Evolutionary conservation across 352 stramenopile species (phyloP), one percentile per base, ranked within the genome.

Genomic region (Phytophthora agathidicida): DNA sequence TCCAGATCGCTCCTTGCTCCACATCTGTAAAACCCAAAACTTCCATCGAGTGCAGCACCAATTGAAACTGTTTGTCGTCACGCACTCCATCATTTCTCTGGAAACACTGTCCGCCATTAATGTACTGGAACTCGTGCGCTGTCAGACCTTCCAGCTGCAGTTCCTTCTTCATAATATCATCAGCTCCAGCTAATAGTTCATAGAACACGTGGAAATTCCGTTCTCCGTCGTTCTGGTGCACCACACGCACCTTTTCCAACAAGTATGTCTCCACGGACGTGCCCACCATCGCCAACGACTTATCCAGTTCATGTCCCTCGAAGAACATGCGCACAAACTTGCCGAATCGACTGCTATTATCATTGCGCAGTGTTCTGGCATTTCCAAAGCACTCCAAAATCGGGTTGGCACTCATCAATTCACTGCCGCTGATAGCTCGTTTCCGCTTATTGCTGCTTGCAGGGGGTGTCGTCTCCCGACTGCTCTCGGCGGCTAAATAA

Each of bases 291-390:
- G 24, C 73, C 68, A 72, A 59, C 44, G 48, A 77, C 31, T 69
- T 41, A 22, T 57, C 56, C 52, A 60, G 35, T 16, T 59, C 64
- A 22, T 67, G 68, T 17, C 63, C 62, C 5, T 67, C 83, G 56
- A 96, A 96, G 49, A 89, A 85, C 79, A 96, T 87, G 39, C 89
- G 82, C 50, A 97, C 90, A 45, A 92, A 96, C 60, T 96, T 96
- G 20, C 85, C 85, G 53, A 94, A 94, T 11, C 85, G 84, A 75
- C 82, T 93, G 26, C 80, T 91, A 53, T 94, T 94, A 68, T 94
- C 73, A 44, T 94, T 94, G 11, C 85, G 71, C 22, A 89, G 60
- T 14, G 85, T 94, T 19, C 76, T 69, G 10, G 85, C 85, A 46
- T 94, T 94, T 27, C 85, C 85, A 50, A 96, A 96, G n/a, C 80